These are phyloP conservation scores for Pleurozium schreberi DNA, from an alignment of 225 moss, liverwort and hornwort species.

Conservation along the genomic window DNA sequence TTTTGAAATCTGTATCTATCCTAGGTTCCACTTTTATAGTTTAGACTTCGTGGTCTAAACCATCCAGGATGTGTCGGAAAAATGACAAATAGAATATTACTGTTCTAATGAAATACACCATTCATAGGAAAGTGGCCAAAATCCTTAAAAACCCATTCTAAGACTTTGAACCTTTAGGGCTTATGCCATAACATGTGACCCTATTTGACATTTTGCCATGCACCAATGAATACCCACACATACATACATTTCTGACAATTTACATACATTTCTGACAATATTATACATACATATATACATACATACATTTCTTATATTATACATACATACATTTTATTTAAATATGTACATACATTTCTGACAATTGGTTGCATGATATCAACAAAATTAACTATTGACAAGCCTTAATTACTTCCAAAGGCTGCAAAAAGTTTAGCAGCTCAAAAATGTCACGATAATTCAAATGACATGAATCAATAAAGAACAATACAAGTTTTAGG, in stretches of 20 bases:
- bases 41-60: too few species aligned
- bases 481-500: not conserved
- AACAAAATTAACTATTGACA: not conserved
- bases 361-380: not conserved
- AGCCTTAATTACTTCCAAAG: not conserved
- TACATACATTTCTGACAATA: not conserved
- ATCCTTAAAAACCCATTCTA: not conserved
- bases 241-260: not conserved
- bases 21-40: too few species aligned
- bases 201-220: not conserved
- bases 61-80: too few species aligned
- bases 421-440: not conserved
- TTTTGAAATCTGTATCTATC: too few species aligned
- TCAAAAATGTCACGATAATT: not conserved
- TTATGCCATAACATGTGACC: not conserved
- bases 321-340: not conserved
- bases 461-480: not conserved
- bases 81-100: too few species aligned
- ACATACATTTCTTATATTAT: too few species aligned
- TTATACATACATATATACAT: too few species aligned
- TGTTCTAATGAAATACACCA: too few species aligned
- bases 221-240: not conserved
- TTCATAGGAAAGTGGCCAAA: not conserved
- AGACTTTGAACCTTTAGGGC: not conserved
- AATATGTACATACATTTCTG: not conserved